Base-by-base conservation (phyloP, 805 yeast species). In the Pichia kluyveri region DNA sequence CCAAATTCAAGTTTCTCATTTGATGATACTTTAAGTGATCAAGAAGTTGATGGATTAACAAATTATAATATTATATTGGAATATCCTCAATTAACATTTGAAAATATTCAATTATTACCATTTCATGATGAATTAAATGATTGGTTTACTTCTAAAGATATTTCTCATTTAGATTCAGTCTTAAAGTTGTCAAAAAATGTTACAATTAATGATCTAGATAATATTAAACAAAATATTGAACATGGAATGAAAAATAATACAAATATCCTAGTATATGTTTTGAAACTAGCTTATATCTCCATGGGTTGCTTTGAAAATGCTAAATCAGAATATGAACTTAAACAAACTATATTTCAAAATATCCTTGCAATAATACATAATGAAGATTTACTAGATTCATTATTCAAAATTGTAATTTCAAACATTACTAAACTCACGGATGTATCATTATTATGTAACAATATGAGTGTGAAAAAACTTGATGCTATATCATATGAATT, bases 1-100 rank as follows among this genome's bases (percentile, higher is more conserved):
- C 65, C 65, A 11, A 60, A 59, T 39, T 54, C 59, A 41, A 57
- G 61, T 41, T 57, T 60, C 39, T 59, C 65, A 8, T 60, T 49
- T 42, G 56, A 53, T 11, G 61, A 61, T 41, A 44, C 51, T 3
- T 41, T 41, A 47, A 49, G 51, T 30, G 66, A 62, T 32, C 57
- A 56, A 37, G 64, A 58, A 42, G 56, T 64, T 19, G 68, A 65
- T 46, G 68, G 68, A 0, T 52, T 65, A 42, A 62, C 60, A 39
- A 64, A 65, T 47, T 60, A 51, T 45, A 63, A 65, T 46, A 58
- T 67, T 31, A 59, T 67, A 9, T 44, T 67, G 19, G 68, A 63
- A 43, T 60, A 60, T 46, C 78, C 81, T 0, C 68, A 67, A 28
- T 58, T 80, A 7, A 62, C 69, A 7, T 81, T 75, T 63, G 57